Percentiles rank a stretch among this genome's conserved stretches.
phyloP scores from a whole-genome alignment of 1,284 basidiomycete genomes.

The Marasmius tenuissimus region DNA sequence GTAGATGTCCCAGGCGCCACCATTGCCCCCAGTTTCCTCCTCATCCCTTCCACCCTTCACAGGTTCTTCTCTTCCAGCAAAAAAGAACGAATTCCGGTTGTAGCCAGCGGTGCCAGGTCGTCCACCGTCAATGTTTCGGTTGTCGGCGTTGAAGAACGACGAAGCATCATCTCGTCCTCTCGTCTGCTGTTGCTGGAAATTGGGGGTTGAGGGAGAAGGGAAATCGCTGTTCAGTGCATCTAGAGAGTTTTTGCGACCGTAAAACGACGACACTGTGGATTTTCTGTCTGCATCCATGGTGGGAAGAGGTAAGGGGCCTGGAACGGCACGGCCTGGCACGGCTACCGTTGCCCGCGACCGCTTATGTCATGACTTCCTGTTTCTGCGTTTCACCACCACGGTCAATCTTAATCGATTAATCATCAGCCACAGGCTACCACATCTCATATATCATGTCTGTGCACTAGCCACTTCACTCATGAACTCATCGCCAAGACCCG shows the following conservation, averaged over 20 bases:
- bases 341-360: background rate
- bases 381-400: background rate
- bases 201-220: constrained; percentile 31
- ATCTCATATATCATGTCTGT: too few relatives aligned
- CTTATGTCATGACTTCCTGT: background rate
- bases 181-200: constrained; percentile 11
- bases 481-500: too few relatives aligned
- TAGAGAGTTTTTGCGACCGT: constrained; percentile 60
- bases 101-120: constrained; percentile 55
- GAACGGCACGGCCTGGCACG: background rate
- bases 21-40: constrained; percentile 36
- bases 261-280: constrained; percentile 76
- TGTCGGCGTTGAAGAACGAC: constrained; percentile 59
- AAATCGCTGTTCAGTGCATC: constrained; percentile 62
- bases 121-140: constrained; percentile 25
- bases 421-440: background rate
- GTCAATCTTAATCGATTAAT: background rate
- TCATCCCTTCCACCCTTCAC: constrained; percentile 74
- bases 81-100: constrained; percentile 64
- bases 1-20: constrained; percentile 78
- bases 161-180: constrained; percentile 61
- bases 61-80: constrained; percentile 67
- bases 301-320: background rate
- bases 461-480: too few relatives aligned
- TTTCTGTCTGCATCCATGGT: constrained; percentile 49